These are phyloP conservation scores for Plenodomus lindquistii DNA, from an alignment of 2,329 filamentous ascomycete genomes.

Conservation along the genomic window DNA sequence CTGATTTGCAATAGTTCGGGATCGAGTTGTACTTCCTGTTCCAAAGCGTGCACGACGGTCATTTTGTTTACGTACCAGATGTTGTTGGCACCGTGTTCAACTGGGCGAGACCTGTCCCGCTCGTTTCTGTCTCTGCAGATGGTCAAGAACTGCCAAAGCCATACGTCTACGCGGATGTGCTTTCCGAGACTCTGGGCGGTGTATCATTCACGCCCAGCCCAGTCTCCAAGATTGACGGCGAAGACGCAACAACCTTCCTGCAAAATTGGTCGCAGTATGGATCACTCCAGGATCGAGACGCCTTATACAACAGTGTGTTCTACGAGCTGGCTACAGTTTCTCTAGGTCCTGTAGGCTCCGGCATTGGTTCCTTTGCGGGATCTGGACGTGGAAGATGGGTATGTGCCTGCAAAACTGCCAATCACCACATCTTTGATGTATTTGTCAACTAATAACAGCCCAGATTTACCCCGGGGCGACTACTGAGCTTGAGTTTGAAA, in stretches of 20 bases:
- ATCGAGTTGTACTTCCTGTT: constrained; percentile 48
- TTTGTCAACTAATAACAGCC: constrained; percentile 1
- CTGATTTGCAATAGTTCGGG: constrained; percentile 31
- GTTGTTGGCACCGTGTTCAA: constrained; percentile 57
- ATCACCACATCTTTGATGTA: background rate
- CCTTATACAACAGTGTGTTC: constrained; percentile 58
- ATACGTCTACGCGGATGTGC: constrained; percentile 57
- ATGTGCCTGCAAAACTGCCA: too few relatives aligned
- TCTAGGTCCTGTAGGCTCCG: constrained; percentile 45
- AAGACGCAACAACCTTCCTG: constrained; percentile 56
- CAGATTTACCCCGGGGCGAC: constrained; percentile 48
- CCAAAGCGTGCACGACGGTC: constrained; percentile 65
- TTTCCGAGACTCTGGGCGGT: constrained; percentile 47
- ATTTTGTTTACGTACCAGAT: constrained; percentile 62
- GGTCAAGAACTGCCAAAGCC: constrained; percentile 56
- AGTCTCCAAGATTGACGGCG: constrained; percentile 61
- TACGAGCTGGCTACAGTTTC: constrained; percentile 51
- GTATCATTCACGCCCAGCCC: constrained; percentile 52
- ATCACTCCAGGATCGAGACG: constrained; percentile 60
- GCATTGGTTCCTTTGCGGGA: constrained; percentile 51
- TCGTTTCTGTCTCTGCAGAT: constrained; percentile 65
- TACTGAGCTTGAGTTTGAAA: constrained; percentile 52
- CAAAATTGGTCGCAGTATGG: constrained; percentile 54
- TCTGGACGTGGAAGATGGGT: constrained; percentile 47
- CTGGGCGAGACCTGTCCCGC: constrained; percentile 52